Evolutionary conservation across 2,329 filamentous ascomycete species (phyloP), one percentile per base, ranked within the genome.

Genomic region (Nigrospora oryzae): DNA sequence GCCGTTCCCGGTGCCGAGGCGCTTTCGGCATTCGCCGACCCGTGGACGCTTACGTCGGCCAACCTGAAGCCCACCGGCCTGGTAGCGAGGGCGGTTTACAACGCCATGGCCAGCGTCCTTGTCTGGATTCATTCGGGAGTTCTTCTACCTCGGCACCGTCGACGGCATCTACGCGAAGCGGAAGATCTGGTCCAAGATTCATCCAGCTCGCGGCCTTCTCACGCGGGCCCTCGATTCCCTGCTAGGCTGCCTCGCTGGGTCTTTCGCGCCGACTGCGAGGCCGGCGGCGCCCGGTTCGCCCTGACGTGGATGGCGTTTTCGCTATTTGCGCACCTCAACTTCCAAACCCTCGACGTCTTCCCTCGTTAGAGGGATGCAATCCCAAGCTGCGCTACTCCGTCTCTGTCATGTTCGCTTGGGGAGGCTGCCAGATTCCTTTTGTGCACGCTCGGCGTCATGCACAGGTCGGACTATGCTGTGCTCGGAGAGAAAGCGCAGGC

Each of bases 71-170:
- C 62, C 0, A 70, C 68, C 0, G 44, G 56, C 0, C 66, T 73
- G 48, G 67, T 67, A 3, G 61, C 66, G 1, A 55, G 66, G 2
- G 52, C 68, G 1, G 58, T 72, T 42, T 69, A 70, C 54, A 73
- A 71, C 49, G 72, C 67, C 0, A 52, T 70, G 7, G 58, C 63
- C 4, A 63, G 71, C 42, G 65, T 70, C 39, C 57, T 73, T 31
- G 63, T 69, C n/a, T n/a, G n/a, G n/a, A n/a, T 52, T 73, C 11
- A 63, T 73, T 32, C 64, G 68, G 45, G 64, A 73, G 48, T 73
- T 73, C 57, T 72, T 73, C 59, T 73, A 65, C 49, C 55, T 73
- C 12, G 61, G 67, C 28, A 63, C 61, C 37, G 51, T 72, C 47
- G 73, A 73, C 51, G 68, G 66, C 13, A 56, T 72, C n/a, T 63